Evolutionary conservation across 208 protist genomes (phyloP).

Genomic region (Trypanosoma platydactyli): DNA sequence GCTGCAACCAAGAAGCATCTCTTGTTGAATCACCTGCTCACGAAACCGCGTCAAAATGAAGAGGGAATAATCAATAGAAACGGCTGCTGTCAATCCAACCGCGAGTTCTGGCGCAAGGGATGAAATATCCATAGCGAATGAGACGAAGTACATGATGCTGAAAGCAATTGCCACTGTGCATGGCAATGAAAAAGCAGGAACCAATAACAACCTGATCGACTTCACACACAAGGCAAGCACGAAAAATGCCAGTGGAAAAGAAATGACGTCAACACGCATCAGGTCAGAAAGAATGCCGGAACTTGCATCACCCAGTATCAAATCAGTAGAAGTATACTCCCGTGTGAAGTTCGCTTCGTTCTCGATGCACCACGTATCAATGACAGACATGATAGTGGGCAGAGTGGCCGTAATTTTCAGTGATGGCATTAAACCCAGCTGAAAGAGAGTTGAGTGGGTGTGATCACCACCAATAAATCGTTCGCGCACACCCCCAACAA

Average conservation of each 20-base stretch:
- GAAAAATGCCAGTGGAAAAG: conserved; percentile 31
- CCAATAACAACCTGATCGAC: conserved; percentile 24
- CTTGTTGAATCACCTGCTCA: conserved; percentile 36
- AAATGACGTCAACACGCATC: conserved; percentile 26
- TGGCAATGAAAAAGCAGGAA: conserved; percentile 20
- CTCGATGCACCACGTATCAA: conserved; percentile 11
- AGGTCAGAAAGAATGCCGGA: conserved; percentile 25
- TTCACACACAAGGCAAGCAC: conserved; percentile 26
- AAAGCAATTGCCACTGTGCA: conserved; percentile 22
- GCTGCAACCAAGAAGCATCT: background rate
- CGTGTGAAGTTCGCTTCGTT: conserved; percentile 10
- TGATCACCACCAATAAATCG: conserved; percentile 23
- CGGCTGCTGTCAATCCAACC: conserved; percentile 30
- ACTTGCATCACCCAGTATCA: conserved; percentile 17
- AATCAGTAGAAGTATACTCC: conserved; percentile 19
- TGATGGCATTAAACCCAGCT: background rate
- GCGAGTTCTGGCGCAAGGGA: conserved; percentile 27
- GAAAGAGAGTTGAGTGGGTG: conserved; percentile 20
- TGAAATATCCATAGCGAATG: conserved; percentile 13
- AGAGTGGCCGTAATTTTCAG: background rate
- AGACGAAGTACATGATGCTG: conserved; percentile 27
- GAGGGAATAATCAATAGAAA: conserved; percentile 60
- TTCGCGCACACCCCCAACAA: background rate
- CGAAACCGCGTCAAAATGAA: conserved; percentile 57
- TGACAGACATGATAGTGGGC: background rate